Evolutionary conservation across 2,329 filamentous ascomycete genomes (phyloP).

Genomic region (Microcera coccophila): DNA sequence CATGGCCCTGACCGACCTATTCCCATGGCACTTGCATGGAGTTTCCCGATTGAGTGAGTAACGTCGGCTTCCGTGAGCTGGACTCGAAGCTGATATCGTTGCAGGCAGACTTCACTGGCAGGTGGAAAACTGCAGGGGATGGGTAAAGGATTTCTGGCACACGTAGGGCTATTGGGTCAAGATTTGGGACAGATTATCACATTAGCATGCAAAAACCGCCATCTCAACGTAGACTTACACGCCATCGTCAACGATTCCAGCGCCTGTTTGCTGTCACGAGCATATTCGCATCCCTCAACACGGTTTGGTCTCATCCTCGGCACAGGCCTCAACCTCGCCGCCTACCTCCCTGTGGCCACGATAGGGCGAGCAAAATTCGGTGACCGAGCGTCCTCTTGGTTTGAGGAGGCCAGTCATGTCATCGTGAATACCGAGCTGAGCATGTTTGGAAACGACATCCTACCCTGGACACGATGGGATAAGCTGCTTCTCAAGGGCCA

Average conservation of each 20-base stretch:
- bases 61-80: no score
- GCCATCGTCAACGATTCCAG: conserved; percentile 66
- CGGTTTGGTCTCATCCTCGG: conserved; percentile 63
- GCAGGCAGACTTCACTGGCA: conserved; percentile 61
- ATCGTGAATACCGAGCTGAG: conserved; percentile 65
- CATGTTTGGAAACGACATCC: conserved; percentile 59
- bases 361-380: conserved; percentile 57
- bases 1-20: conserved; percentile 42
- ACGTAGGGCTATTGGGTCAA: conserved; percentile 53
- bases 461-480: conserved; percentile 62
- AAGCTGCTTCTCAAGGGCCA: conserved; percentile 48
- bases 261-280: conserved; percentile 62
- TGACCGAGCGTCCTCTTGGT: conserved; percentile 51
- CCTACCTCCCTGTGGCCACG: conserved; percentile 56
- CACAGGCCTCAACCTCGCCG: conserved; percentile 64
- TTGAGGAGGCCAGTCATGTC: conserved; percentile 56
- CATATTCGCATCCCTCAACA: conserved; percentile 56
- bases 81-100: conserved; percentile 19
- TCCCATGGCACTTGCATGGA: conserved; percentile 62
- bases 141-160: conserved; percentile 64
- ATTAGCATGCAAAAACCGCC: conserved; percentile 47
- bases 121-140: conserved; percentile 58
- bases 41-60: conserved; percentile 65
- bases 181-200: conserved; percentile 58
- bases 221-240: conserved; percentile 53